Evolutionary conservation across 139 green algal species (phyloP).

Genomic region (Picocystis salinarum): DNA sequence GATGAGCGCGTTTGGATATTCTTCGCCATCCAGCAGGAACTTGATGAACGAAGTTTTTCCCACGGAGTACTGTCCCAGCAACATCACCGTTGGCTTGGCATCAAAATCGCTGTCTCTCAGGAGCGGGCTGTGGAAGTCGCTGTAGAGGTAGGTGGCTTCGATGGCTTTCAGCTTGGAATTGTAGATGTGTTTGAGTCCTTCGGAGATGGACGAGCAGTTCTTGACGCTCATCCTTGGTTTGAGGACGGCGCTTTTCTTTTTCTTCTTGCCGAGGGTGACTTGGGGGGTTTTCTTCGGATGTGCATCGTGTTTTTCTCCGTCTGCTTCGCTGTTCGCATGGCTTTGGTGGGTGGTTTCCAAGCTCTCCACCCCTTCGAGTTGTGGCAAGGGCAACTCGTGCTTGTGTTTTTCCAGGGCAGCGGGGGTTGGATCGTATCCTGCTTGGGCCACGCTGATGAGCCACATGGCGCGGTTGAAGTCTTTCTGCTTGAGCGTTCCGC

Average conservation of each 20-base stretch:
- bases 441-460: background rate
- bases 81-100: slow-evolving; percentile 83
- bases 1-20: slow-evolving; percentile 88
- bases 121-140: background rate
- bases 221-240: background rate
- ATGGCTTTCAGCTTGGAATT: background rate
- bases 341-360: background rate
- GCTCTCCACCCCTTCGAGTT: background rate
- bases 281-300: too few species aligned
- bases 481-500: background rate
- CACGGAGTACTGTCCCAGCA: slow-evolving; percentile 92
- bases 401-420: slow-evolving; percentile 1
- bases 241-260: too few species aligned
- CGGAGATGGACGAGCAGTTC: background rate
- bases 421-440: background rate
- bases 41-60: slow-evolving; percentile 98
- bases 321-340: background rate
- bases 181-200: slow-evolving; percentile 1
- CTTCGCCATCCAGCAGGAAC: slow-evolving; percentile 49
- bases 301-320: background rate
- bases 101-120: slow-evolving; percentile 62
- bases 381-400: background rate
- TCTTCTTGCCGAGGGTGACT: too few species aligned
- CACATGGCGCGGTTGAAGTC: slow-evolving; percentile 1
- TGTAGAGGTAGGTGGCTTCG: background rate